These are phyloP conservation scores for Papiliotrema nemorosa DNA, from an alignment of 1,284 basidiomycete genomes.

Conservation along the genomic window DNA sequence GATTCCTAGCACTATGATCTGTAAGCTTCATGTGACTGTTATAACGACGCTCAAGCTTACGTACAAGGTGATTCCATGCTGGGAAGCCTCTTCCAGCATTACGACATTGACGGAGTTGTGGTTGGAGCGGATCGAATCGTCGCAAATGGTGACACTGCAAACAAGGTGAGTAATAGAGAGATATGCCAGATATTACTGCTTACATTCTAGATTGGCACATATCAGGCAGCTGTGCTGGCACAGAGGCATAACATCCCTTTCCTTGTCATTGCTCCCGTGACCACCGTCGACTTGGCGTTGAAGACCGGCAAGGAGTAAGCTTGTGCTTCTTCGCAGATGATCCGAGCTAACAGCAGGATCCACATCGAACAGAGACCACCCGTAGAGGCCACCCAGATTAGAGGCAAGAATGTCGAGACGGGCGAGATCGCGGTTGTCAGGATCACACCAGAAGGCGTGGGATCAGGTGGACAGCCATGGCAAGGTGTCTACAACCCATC, in stretches of 20 bases:
- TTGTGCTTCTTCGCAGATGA: background rate
- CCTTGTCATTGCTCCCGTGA: slow-evolving; percentile 83
- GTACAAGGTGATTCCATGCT: slow-evolving; percentile 78
- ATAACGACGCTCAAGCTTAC: background rate
- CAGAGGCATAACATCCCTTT: slow-evolving; percentile 80
- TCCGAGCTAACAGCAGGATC: slow-evolving; percentile 57
- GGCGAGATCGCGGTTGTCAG: slow-evolving; percentile 44
- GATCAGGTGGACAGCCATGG: slow-evolving; percentile 42
- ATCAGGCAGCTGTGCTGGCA: slow-evolving; percentile 83
- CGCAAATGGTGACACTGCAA: slow-evolving; percentile 86
- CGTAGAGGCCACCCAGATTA: slow-evolving; percentile 78
- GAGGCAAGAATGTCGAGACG: slow-evolving; percentile 56
- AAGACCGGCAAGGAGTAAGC: slow-evolving; percentile 66
- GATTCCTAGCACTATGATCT: slow-evolving; percentile 86
- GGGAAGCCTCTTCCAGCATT: slow-evolving; percentile 82
- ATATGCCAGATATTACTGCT: background rate
- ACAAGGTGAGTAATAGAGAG: slow-evolving; percentile 61
- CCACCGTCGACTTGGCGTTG: slow-evolving; percentile 79
- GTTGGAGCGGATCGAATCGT: slow-evolving; percentile 85
- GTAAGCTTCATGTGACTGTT: slow-evolving; percentile 14
- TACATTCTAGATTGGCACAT: slow-evolving; percentile 70
- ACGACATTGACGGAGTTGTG: slow-evolving; percentile 77
- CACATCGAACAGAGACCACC: slow-evolving; percentile 85
- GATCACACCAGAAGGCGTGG: slow-evolving; percentile 49
- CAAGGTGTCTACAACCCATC: slow-evolving; percentile 77